A percentile compares a stretch with the other conserved stretches of the same genome.
Evolutionary conservation across 148 eudicot species (phyloP).

Genomic region (Rhododendron henanense): DNA sequence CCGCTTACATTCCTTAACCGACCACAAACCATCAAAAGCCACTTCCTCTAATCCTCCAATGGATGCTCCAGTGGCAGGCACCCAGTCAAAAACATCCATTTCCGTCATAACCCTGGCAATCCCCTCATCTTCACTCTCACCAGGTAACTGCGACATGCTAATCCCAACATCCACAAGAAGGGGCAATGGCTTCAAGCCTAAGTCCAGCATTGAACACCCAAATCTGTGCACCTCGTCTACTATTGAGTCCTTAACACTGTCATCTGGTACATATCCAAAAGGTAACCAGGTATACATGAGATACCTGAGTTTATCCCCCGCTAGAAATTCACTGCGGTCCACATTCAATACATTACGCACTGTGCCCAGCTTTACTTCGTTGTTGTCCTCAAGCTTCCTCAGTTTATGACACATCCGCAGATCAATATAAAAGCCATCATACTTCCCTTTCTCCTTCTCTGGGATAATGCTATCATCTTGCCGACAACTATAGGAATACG

Average conservation of each 20-base stretch:
- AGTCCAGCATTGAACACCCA: not conserved
- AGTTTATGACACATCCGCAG: not conserved
- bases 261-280: not conserved
- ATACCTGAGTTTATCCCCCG: not conserved
- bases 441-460: no score
- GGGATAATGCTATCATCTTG: not conserved
- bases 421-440: no score
- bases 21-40: not conserved
- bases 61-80: not conserved
- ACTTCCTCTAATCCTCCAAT: not conserved
- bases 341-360: rapidly evolving
- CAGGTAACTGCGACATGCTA: not conserved
- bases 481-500: not conserved
- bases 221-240: not conserved
- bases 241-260: not conserved
- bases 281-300: not conserved
- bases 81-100: not conserved
- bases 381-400: not conserved
- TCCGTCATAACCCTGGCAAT: not conserved
- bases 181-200: not conserved
- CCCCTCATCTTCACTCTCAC: not conserved
- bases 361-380: no score
- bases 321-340: not conserved
- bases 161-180: not conserved
- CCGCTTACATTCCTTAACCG: no score